phyloP scores from a whole-genome alignment of 2,329 filamentous ascomycete genomes.

The Alternaria consortialis region DNA sequence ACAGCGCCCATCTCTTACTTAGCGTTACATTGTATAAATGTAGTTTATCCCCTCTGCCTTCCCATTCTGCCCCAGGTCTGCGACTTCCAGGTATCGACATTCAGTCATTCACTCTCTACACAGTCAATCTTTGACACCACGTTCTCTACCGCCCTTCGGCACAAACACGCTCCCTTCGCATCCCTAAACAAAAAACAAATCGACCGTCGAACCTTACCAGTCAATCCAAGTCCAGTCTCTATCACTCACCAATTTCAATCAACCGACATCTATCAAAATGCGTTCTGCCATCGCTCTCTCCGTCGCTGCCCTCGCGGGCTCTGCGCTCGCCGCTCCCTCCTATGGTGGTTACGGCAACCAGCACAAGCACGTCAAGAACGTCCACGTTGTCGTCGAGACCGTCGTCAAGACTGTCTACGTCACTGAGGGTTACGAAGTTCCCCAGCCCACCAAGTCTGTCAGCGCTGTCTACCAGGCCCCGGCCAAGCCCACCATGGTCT shows the following conservation, averaged over 20 bases:
- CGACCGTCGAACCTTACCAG: slow-evolving; percentile 30
- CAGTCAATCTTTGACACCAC: slow-evolving; percentile 45
- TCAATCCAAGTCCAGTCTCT: slow-evolving; percentile 21
- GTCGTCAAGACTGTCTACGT: slow-evolving; percentile 38
- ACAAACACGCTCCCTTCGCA: slow-evolving; percentile 33
- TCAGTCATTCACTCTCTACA: slow-evolving; percentile 37
- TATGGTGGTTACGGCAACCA: slow-evolving; percentile 17
- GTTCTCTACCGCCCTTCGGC: slow-evolving; percentile 44
- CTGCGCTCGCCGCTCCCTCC: slow-evolving; percentile 37
- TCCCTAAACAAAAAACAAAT: slow-evolving; percentile 19
- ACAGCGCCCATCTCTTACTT: slow-evolving; percentile 22
- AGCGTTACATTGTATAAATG: slow-evolving; percentile 36
- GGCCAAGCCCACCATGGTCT: slow-evolving; percentile 9
- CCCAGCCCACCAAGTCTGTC: slow-evolving; percentile 2
- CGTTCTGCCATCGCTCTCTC: slow-evolving; percentile 32
- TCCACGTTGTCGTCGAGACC: slow-evolving; percentile 39
- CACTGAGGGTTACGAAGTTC: slow-evolving; percentile 25
- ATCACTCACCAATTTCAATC: slow-evolving; percentile 12
- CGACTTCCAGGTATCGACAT: slow-evolving; percentile 47
- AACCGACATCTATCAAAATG: slow-evolving; percentile 39
- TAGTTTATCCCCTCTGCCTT: slow-evolving; percentile 32
- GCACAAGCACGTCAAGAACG: slow-evolving; percentile 32
- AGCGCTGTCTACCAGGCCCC: slow-evolving; percentile 10
- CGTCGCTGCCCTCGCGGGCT: slow-evolving; percentile 44
- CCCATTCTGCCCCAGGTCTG: slow-evolving; percentile 39